A percentile compares a stretch with the other conserved stretches of the same genome.
These are phyloP conservation scores for Solanum okadae DNA, from an alignment of 257 asterid species.

Conservation along the genomic window DNA sequence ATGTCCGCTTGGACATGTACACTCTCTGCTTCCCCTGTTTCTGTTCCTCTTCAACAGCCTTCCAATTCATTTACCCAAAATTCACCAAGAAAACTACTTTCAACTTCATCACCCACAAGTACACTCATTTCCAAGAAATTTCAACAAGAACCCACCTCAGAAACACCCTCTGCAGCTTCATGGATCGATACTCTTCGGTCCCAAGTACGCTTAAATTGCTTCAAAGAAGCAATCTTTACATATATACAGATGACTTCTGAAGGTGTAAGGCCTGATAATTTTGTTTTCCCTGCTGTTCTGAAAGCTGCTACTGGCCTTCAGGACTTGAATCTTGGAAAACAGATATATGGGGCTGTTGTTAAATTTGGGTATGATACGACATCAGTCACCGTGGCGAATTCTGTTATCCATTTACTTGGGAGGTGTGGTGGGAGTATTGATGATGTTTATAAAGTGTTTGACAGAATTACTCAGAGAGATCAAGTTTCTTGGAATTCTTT, in stretches of 20 bases:
- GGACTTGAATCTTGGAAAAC: conserved; percentile 54
- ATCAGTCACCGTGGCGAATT: conserved; percentile 57
- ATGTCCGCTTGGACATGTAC: conserved; percentile 27
- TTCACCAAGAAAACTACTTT: not conserved
- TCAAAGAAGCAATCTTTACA: conserved; percentile 51
- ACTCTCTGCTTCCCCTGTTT: conserved; percentile 6
- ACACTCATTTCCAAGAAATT: not conserved
- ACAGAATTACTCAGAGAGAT: conserved; percentile 58
- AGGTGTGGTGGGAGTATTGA: conserved; percentile 34
- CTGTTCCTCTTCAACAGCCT: not conserved
- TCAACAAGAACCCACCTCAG: conserved; percentile 14
- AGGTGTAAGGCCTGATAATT: conserved; percentile 67
- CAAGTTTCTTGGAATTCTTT: conserved; percentile 85
- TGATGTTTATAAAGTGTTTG: conserved; percentile 56
- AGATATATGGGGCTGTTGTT: conserved; percentile 48
- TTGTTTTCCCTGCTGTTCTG: conserved; percentile 63
- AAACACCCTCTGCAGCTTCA: conserved; percentile 28
- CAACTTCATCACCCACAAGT: not conserved
- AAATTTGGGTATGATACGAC: conserved; percentile 50
- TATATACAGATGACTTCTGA: conserved; percentile 45
- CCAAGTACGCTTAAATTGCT: conserved; percentile 44
- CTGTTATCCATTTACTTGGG: conserved; percentile 62
- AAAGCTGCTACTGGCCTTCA: conserved; percentile 67
- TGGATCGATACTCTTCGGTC: conserved; percentile 65
- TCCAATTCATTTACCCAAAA: conserved; percentile 8